Base-by-base conservation (phyloP, 345 rosid species). In the Heritiera littoralis region DNA sequence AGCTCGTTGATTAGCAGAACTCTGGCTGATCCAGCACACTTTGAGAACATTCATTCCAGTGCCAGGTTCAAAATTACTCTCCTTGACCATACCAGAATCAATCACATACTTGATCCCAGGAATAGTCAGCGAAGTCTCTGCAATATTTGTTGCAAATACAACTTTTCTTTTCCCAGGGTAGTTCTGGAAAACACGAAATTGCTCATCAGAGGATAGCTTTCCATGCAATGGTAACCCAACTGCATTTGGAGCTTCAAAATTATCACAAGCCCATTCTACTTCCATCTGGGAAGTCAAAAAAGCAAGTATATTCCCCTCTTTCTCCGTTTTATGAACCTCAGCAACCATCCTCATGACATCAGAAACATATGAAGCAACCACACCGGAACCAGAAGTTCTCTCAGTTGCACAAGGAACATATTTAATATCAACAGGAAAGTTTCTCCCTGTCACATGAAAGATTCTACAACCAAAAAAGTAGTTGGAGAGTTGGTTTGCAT, bases 181-280 rank as follows among this genome's bases (percentile, higher is more conserved):
- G 65, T 79, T 80, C 86, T 84, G 86, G 81, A 93, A 95, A 79
- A 93, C 89, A 74, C 80, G 87, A 82, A 43, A 75, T 59, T 95
- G 99, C 68, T 92, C 98, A 72, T 90, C 96, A 70, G 72, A 85
- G 30, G 90, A 90, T 69, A 93, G 93, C 89, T 92, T 92, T 64
- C 99, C 98, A 82, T 95, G 98, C 83, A 95, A 86, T 20, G 98
- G 92, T 51, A 94, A 86, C 52, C 80, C 95, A 64, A 89, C 78
- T 2, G 94, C 96, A 80, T 89, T 84, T 9, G 86, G 77, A 83
- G 88, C 82, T 76, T 73, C 55, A 84, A 94, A 90, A 63, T 87
- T 90, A 72, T 93, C 92, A 72, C 95, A 94, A 61, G 98, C 98
- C 97, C 95, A 89, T 85, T 94, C 98, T 3, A 93, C 96, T 86